Base-by-base conservation (phyloP, 2,329 filamentous ascomycete genomes). In the Corinectria fuckeliana region DNA sequence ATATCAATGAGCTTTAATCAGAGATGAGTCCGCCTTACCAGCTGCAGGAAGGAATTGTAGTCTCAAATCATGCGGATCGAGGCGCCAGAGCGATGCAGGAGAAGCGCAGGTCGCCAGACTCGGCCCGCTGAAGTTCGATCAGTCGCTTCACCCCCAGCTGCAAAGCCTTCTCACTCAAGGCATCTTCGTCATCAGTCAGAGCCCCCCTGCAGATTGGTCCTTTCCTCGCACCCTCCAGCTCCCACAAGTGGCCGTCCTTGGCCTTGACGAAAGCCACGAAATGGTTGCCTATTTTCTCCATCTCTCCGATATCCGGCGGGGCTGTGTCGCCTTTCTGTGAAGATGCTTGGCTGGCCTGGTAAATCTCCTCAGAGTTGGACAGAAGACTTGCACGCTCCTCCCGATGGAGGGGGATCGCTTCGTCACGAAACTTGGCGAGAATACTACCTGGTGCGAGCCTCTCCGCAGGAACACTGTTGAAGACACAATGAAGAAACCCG, bases 401-500 rank as follows among this genome's bases (percentile, higher is more conserved):
- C 42, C 55, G 38, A 5, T 52, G 28, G 14, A 58, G 6, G 86
- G 86, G 56, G 50, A 88, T 83, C 4, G 91, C 91, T 7, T 86
- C 77, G 1, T 79, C 75, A 26, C 95, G 78, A 8, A 97, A 78
- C 16, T 78, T 80, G 28, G 83, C 80, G 77, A 23, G 45, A 10
- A 8, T n/a, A 9, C 48, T 53, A 4, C 25, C 42, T 3, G 51
- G 56, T 5, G 32, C 23, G 70, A 78, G 64, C 66, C 72, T 75
- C 81, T 53, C 34, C 9, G 47, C 26, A 13, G 57, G 50, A 2
- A 23, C 38, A 5, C 88, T 88, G 69, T 92, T 91, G 45, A 80
- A 81, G 2, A 88, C 79, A 3, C 82, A 83, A 72, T 91, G 89
- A 2, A 91, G 72, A 1, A 91, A 76, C 0, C 83, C 89, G 68